Percentiles rank a stretch among this genome's conserved stretches.
Evolutionary conservation across 495 filamentous ascomycete species (phyloP).

Genomic region (Penicillium ochrochloron): DNA sequence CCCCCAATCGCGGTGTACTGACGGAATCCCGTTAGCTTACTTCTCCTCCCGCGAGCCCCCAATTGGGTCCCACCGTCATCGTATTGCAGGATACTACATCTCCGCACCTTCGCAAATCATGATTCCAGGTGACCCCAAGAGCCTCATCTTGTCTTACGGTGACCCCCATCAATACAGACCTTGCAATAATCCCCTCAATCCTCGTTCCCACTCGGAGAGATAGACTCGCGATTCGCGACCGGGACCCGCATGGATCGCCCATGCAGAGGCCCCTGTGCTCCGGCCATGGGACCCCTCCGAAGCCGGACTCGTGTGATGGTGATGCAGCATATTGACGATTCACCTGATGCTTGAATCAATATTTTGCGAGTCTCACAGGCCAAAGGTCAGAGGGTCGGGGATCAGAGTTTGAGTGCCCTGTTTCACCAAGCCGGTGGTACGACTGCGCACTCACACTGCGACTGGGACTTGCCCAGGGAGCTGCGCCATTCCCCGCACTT

Average conservation of each 20-base stretch:
- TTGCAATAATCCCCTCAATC: too few relatives aligned
- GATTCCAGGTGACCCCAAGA: background rate
- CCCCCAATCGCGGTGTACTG: background rate
- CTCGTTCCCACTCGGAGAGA: background rate
- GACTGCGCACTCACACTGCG: background rate
- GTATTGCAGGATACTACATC: background rate
- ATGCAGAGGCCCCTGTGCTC: background rate
- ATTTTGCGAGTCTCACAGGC: background rate
- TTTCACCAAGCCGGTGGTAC: background rate
- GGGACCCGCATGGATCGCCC: background rate
- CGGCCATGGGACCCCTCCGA: background rate
- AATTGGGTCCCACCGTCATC: background rate
- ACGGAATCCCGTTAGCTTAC: background rate
- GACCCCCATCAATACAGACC: too few relatives aligned
- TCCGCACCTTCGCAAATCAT: background rate
- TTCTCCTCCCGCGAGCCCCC: background rate
- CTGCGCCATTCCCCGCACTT: constrained; percentile 1
- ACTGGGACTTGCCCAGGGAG: background rate
- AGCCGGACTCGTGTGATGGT: background rate
- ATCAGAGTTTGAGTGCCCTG: background rate
- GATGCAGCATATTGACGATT: background rate
- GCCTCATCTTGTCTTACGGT: background rate
- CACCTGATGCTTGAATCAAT: background rate
- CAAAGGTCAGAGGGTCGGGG: background rate
- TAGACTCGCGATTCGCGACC: background rate